phyloP scores from a whole-genome alignment of 768 basidiomycete genomes.

The Pleurotus tuoliensis region DNA sequence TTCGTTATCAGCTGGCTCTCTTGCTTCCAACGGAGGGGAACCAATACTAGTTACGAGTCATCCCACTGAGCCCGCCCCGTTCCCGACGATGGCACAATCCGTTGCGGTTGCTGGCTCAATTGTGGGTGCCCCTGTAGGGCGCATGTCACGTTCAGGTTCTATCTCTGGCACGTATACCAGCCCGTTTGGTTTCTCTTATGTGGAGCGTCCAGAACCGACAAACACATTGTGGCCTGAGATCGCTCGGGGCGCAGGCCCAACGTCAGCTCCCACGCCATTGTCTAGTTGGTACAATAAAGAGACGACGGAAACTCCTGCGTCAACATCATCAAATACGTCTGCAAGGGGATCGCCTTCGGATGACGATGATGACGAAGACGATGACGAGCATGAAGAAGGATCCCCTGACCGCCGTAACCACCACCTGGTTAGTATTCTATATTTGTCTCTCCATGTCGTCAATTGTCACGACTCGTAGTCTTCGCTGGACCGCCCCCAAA shows the following conservation, averaged over 20 bases:
- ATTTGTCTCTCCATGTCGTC: background rate
- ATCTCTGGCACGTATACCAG: slow-evolving; percentile 42
- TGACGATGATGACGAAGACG: slow-evolving; percentile 46
- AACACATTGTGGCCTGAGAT: slow-evolving; percentile 2
- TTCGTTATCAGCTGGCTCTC: slow-evolving; percentile 37
- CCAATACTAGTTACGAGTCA: slow-evolving; percentile 6
- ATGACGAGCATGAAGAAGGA: slow-evolving; percentile 39
- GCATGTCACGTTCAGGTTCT: slow-evolving; percentile 57
- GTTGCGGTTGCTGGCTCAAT: slow-evolving; percentile 13
- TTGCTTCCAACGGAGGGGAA: slow-evolving; percentile 16
- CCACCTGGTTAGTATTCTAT: slow-evolving; percentile 9
- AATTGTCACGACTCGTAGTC: slow-evolving; percentile 3
- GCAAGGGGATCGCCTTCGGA: slow-evolving; percentile 35
- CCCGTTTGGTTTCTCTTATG: slow-evolving; percentile 33
- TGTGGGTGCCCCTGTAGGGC: slow-evolving; percentile 39
- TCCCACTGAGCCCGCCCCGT: slow-evolving; percentile 2
- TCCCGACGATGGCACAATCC: slow-evolving; percentile 3
- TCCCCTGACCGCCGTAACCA: slow-evolving; percentile 14
- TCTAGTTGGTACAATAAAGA: slow-evolving; percentile 2
- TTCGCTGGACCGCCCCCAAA: slow-evolving; percentile 8
- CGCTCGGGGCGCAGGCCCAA: slow-evolving; percentile 1
- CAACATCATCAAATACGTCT: slow-evolving; percentile 6
- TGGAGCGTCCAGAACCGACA: slow-evolving; percentile 23
- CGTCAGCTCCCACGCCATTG: slow-evolving; percentile 6
- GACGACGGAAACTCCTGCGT: slow-evolving; percentile 8